Base-by-base conservation (phyloP, 1,284 basidiomycete genomes). In the Microbotryum violaceum region DNA sequence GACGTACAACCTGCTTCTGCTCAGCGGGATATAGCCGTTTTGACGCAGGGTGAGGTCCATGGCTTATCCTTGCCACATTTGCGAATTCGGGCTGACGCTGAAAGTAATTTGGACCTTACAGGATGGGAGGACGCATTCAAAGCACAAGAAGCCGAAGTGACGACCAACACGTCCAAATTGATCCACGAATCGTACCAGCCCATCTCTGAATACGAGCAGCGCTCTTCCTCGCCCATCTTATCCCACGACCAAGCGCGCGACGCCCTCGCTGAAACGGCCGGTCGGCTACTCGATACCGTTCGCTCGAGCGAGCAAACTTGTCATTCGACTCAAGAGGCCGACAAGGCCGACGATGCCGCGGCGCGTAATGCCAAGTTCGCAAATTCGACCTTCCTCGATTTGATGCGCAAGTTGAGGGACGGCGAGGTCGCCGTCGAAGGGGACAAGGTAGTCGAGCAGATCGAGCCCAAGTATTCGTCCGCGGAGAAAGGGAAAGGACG, bases 351-450 rank as follows among this genome's bases (percentile, higher is more conserved):
- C 42, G 46, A 8, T 42, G 16, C 14, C 49, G 12, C 83, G 85
- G 63, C 80, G 83, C 33, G 67, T 71, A 66, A 89, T 72, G 83
- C 86, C 49, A 97, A 97, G 75, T 91, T 97, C 74, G 82, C 85
- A 73, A 83, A 92, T 56, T 93, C 90, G 75, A 81, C 84, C 66
- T 97, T 97, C 74, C 80, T 97, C 78, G 81, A 82, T 21, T 80
- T 97, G 31, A 92, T 97, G 87, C 83, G 83, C 57, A 85, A 89
- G 70, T 77, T 97, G 49, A 81, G 90, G 27, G 89, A 93, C 74
- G 83, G 85, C 16, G 82, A 88, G 70, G 82, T 92, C n/a, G 82
- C 87, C 10, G 86, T 96, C 1, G 83, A 91, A 61, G 90, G 87
- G 21, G 85, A 89, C 71, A 78, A 86, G 58, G 84, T 93, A 75